Conservation (phyloP, 805 yeast genomes). For the Saturnispora bothae region DNA sequence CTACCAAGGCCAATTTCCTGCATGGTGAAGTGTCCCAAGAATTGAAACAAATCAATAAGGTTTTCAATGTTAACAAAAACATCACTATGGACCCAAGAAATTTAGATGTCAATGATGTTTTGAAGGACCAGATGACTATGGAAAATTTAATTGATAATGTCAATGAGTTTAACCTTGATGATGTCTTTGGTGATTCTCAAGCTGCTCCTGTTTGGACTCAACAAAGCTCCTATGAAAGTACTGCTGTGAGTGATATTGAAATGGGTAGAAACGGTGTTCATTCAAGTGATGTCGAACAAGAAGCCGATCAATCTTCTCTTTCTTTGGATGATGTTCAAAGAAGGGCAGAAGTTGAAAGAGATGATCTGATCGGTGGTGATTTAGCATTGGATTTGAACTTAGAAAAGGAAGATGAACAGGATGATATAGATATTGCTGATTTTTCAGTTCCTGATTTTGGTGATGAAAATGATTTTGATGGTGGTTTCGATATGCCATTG, state of each 20-base stretch:
- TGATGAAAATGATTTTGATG: slow-evolving; percentile 19
- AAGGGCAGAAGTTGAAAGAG: slow-evolving; percentile 20
- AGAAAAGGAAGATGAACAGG: slow-evolving; percentile 3
- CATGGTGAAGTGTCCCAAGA: slow-evolving; percentile 79
- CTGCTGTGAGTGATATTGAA: slow-evolving; percentile 6
- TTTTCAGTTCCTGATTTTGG: slow-evolving; percentile 20
- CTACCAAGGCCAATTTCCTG: slow-evolving; percentile 73
- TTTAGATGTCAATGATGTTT: slow-evolving; percentile 45
- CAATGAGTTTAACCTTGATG: slow-evolving; percentile 36
- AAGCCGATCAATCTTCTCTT: slow-evolving; percentile 9
- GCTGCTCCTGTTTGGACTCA: slow-evolving; percentile 9
- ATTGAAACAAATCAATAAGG: slow-evolving; percentile 55
- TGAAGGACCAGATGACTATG: slow-evolving; percentile 72
- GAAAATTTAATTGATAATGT: slow-evolving; percentile 63
- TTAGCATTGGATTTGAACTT: slow-evolving; percentile 27
- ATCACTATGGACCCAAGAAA: slow-evolving; percentile 51
- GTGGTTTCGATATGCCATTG: slow-evolving; percentile 20
- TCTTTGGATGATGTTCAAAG: slow-evolving; percentile 21
- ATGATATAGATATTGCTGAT: too few species aligned
- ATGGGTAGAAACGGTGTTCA: slow-evolving; percentile 16
- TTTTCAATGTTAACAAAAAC: slow-evolving; percentile 41
- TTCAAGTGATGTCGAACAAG: background rate
- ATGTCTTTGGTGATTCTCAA: slow-evolving; percentile 16
- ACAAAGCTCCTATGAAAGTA: background rate
- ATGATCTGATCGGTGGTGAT: slow-evolving; percentile 24